phyloP scores from a whole-genome alignment of 768 basidiomycete genomes.

The Rhizopogon rudus region DNA sequence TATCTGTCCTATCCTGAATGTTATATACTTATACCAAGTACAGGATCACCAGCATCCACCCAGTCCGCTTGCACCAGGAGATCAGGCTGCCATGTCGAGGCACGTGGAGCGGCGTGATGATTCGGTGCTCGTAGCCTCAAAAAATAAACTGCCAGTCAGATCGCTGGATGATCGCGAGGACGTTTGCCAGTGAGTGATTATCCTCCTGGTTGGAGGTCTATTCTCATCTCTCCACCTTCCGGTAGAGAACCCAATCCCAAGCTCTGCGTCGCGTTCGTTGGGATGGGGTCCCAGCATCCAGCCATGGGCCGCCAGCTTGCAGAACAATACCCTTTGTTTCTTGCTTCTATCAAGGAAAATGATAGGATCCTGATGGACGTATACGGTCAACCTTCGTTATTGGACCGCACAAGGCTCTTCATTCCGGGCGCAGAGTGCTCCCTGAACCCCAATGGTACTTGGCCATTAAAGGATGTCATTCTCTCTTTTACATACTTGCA shows the following conservation, averaged over 20 bases:
- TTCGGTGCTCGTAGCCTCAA: neutral
- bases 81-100: neutral
- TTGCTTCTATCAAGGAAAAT: slow-evolving; percentile 23
- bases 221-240: neutral
- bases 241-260: slow-evolving; percentile 16
- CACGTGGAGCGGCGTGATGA: neutral
- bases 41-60: neutral
- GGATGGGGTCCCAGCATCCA: slow-evolving; percentile 31
- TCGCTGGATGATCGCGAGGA: neutral
- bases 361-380: slow-evolving; percentile 27
- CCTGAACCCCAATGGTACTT: slow-evolving; percentile 19
- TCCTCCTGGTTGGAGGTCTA: neutral
- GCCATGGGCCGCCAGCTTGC: slow-evolving; percentile 33
- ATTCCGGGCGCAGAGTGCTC: slow-evolving; percentile 20
- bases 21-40: neutral
- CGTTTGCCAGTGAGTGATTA: neutral
- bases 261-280: slow-evolving; percentile 30
- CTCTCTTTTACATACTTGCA: slow-evolving; percentile 29
- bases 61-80: neutral
- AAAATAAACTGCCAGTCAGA: neutral
- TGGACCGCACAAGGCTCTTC: slow-evolving; percentile 30
- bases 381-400: slow-evolving; percentile 24
- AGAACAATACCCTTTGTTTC: slow-evolving; percentile 26
- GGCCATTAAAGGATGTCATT: slow-evolving; percentile 30
- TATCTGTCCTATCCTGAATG: neutral